Base-by-base conservation (phyloP, 257 asterid genomes). In the Przewalskia tangutica region DNA sequence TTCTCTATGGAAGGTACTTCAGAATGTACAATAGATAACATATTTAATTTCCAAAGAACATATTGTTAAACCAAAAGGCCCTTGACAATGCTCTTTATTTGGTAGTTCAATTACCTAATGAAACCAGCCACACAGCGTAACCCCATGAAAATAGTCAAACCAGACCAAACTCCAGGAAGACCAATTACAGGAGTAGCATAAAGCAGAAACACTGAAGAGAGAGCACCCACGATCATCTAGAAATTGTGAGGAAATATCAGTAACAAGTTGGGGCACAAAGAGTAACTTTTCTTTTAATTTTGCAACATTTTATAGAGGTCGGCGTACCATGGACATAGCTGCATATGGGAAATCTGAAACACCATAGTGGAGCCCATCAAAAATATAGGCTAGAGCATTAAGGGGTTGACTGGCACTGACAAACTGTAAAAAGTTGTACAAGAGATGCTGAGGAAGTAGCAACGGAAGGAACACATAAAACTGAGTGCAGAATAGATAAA, bases 331-430 rank as follows among this genome's bases (percentile, higher is more conserved):
- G 79, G 91, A 88, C 77, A 48, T 62, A 68, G 89, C 91, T 32
- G 91, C 88, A 56, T 64, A 88, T 8, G 83, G 86, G 84, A 86
- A 88, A 81, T 88, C 89, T 3, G 89, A 88, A 84, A 86, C 88
- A 58, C 91, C 91, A 65, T 86, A 88, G 68, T 88, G 89, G 17
- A 88, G 86, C 8, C 91, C 91, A 81, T 88, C 91, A 56, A 88
- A 86, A 60, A 88, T 83, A 70, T 83, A 88, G 46, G 91, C 91
- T 51, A 88, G 55, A 58, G 91, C 89, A 66, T 85, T 86, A 34
- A 88, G 82, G 77, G 89, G 89, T 65, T 84, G 91, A 79, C 91
- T 88, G 77, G 87, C 89, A 81, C 88, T 86, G 50, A 88, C 86
- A 81, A 88, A 88, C 91, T 88, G 89, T 51, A 68, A 79, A 40